A percentile compares a stretch with the other conserved stretches of the same genome.
phyloP scores from a whole-genome alignment of 169 alveolate species.

The Cryptosporidium parvum region DNA sequence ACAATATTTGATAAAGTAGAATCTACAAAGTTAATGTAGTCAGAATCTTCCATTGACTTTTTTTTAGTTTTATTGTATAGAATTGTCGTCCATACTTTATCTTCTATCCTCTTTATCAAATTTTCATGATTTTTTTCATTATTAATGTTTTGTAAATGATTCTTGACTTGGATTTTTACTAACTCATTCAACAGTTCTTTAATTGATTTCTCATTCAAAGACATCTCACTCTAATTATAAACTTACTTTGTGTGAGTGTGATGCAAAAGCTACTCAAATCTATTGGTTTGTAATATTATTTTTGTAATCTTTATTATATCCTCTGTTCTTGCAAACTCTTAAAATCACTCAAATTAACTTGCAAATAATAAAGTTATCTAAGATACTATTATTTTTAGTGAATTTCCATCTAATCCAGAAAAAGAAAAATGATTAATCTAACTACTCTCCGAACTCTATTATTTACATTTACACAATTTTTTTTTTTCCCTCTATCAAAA shows the following conservation, averaged over 20 bases:
- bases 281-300: neutral
- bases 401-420: neutral
- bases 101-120: slow-evolving; percentile 4
- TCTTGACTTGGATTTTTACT: neutral
- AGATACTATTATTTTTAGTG: too few species aligned
- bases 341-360: neutral
- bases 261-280: neutral
- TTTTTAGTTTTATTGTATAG: neutral
- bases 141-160: neutral
- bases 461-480: too few species aligned
- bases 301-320: neutral
- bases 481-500: neutral
- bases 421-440: neutral
- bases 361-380: neutral
- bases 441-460: neutral
- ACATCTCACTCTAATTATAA: neutral
- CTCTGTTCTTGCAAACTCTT: too few species aligned
- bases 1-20: slow-evolving; percentile 14
- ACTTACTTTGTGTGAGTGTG: neutral
- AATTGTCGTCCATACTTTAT: slow-evolving; percentile 27
- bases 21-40: neutral
- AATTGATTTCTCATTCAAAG: neutral
- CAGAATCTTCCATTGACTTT: neutral
- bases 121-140: neutral
- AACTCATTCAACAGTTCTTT: slow-evolving; percentile 18